Conservation (phyloP, 2,329 filamentous ascomycete species). For the Sclerotinia trifoliorum region DNA sequence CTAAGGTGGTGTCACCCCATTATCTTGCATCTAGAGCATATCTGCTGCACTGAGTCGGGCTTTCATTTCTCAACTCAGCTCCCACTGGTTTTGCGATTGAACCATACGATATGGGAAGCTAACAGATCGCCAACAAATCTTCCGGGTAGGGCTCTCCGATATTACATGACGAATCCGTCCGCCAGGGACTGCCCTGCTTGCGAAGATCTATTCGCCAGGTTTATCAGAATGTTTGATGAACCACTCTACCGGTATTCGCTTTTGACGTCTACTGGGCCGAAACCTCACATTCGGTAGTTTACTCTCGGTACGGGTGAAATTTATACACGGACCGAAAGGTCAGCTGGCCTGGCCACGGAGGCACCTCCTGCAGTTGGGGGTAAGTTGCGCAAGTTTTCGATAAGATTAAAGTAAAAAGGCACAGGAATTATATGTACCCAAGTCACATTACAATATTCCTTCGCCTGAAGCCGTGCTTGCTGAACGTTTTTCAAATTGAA, state of each 20-base stretch:
- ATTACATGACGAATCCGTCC: neutral
- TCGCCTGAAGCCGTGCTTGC: neutral
- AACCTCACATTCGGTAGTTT: neutral
- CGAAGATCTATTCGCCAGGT: neutral
- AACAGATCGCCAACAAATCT: neutral
- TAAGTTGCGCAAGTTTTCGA: neutral
- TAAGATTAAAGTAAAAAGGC: neutral
- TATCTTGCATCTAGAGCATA: neutral
- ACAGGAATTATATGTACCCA: neutral
- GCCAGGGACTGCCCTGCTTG: neutral
- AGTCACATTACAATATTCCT: neutral
- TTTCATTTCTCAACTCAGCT: slow-evolving; percentile 1
- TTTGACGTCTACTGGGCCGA: neutral
- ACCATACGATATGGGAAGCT: neutral
- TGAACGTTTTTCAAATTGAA: neutral
- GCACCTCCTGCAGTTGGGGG: neutral
- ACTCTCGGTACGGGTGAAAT: neutral
- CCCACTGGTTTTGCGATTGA: neutral
- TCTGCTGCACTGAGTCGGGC: neutral
- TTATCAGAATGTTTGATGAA: neutral
- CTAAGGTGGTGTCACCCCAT: neutral
- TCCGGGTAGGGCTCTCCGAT: neutral
- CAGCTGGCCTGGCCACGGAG: slow-evolving; percentile 1
- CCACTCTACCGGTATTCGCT: neutral
- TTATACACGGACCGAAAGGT: slow-evolving; percentile 10